Evolutionary conservation across 208 protist genomes (phyloP), one percentile per base, ranked within the genome.

Genomic region (Porcisia hertigi): DNA sequence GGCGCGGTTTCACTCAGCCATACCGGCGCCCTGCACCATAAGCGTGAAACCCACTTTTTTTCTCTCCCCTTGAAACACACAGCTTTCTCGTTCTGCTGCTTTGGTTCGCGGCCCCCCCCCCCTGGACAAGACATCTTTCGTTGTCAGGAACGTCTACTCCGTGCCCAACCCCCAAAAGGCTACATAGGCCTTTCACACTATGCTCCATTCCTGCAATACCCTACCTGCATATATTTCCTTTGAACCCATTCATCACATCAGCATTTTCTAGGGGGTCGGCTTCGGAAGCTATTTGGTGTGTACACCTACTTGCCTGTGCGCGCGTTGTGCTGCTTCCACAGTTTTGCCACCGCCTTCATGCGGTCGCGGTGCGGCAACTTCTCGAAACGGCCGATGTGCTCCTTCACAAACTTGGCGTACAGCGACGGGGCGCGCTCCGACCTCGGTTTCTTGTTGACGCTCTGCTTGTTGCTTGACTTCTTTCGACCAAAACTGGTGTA

Each of bases 321-420:
- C 41, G 82, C 67, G 66, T 91, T 55, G 72, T 96, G 88, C 79
- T 92, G 79, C 58, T 91, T 94, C 91, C 93, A 97, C 59, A 97
- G 84, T 81, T 97, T 95, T 20, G 92, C 92, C 23, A 97, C 88
- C 2, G 87, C 89, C 81, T 88, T 87, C 86, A 97, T 90, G 71
- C 91, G 91, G 67, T 95, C 91, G 69, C 67, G 82, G 77, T 88
- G 88, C 12, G 90, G 91, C n/a, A 97, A 77, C 60, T 86, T 83
- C 64, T 86, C 82, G 69, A 89, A 97, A 66, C 92, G 92, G 65
- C 82, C 47, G 14, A 97, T 86, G 79, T 96, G 91, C 12, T 66
- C 84, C 84, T 96, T 92, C 6, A 96, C 92, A 84, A 96, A 96
- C 45, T 82, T 62, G 12, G 86, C 80, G 77, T 96, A 96, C 60